Base-by-base conservation (phyloP, 2,329 filamentous ascomycete genomes). In the Aspergillus tubingensis region DNA sequence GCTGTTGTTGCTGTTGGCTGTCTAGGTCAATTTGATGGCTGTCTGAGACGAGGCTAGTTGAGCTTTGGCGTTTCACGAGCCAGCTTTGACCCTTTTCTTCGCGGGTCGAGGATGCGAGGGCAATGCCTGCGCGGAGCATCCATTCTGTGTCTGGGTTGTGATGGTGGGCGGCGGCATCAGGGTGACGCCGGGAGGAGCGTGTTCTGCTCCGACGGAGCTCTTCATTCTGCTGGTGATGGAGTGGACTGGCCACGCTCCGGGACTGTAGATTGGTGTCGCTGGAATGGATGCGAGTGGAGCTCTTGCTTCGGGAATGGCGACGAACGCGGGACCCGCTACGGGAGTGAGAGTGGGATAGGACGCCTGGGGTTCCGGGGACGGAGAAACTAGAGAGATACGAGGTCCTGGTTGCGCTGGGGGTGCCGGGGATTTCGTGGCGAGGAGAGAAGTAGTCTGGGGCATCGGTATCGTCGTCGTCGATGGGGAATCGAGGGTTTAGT, bases 21-120 rank as follows among this genome's bases (percentile, higher is more conserved):
- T 64, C 55, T 58, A 72, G 65, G 7, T 77, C 74, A 50, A 74
- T 70, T 38, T 74, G 68, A 15, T 77, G 69, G 30, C 62, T 64
- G 15, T 81, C 74, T 2, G 74, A 70, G 8, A 81, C 79, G 2
- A 87, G 75, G 49, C 80, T 83, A 0, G 85, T 87, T 1, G 81
- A 82, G 62, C 81, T 85, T 62, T 84, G 82, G 25, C 84, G 77
- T 54, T 85, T 81, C 2, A 79, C 77, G 3, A 87, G 77, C 85
- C 85, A 88, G 58, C 81, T 82, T 68, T 87, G 85, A n/a, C 86
- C 86, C 65, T 88, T 87, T 59, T 81, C 81, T 65, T 88, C 85
- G 39, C 85, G 77, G 5, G 84, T 81, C 19, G 85, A 80, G 4
- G 83, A 81, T 2, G 85, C 82, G 5, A 87, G 81, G 0, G 82